phyloP scores from a whole-genome alignment of 176 grass and related monocot genomes.

The Eragrostis nindensis region DNA sequence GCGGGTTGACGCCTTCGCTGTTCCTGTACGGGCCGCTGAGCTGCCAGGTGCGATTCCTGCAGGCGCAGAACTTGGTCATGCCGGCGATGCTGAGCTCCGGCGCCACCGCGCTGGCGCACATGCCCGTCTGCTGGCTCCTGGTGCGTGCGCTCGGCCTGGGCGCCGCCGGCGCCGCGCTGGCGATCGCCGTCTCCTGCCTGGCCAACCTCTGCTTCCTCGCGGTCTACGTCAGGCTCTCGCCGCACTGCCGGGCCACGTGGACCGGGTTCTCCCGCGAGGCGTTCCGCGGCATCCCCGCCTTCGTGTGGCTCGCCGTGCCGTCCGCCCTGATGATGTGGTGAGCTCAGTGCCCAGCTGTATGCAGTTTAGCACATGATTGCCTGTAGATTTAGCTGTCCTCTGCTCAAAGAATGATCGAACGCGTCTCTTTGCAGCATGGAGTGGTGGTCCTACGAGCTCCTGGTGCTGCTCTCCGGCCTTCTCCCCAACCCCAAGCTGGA shows the following conservation, averaged over 20 bases:
- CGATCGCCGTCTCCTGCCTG: conserved; percentile 38
- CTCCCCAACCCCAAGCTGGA: too few species aligned
- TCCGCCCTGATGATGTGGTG: conserved; percentile 61
- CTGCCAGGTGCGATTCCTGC: too few species aligned
- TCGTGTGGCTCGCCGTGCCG: conserved; percentile 56
- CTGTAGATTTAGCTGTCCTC: too few species aligned
- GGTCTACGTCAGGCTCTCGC: conserved; percentile 41
- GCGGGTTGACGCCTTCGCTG: too few species aligned
- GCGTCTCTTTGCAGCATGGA: too few species aligned
- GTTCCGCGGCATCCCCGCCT: conserved; percentile 34
- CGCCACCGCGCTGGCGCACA: conserved; percentile 40
- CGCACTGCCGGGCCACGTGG: conserved; percentile 42
- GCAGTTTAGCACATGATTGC: too few species aligned
- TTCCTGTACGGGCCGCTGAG: too few species aligned
- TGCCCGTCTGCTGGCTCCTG: conserved; percentile 53
- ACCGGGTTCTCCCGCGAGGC: conserved; percentile 46
- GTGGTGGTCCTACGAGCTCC: too few species aligned
- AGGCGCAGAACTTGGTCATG: conserved; percentile 48
- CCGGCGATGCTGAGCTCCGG: conserved; percentile 45
- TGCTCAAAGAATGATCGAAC: neutral
- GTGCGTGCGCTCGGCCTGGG: conserved; percentile 44
- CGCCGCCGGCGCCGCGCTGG: conserved; percentile 47
- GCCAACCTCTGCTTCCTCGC: conserved; percentile 35
- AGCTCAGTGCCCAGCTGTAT: too few species aligned
- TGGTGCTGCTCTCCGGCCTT: too few species aligned